Conservation (phyloP, 2,329 filamentous ascomycete species). For the Knufia petricola region DNA sequence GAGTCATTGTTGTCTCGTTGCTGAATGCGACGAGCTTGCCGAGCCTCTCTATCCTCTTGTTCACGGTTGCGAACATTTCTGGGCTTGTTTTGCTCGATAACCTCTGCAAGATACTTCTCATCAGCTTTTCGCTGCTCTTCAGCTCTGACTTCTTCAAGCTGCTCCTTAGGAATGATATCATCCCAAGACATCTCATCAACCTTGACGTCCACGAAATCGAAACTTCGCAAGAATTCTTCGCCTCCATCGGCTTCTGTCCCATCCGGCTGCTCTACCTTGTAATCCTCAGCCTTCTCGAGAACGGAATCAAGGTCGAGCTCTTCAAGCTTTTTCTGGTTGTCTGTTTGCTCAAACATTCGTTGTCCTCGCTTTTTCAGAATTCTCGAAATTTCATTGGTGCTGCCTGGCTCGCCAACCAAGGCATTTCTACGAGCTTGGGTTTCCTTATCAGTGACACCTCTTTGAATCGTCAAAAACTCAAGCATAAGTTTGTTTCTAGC, state of each 20-base stretch:
- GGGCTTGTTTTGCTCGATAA: constrained; percentile 77
- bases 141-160: constrained; percentile 78
- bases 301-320: constrained; percentile 97
- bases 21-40: constrained; percentile 56
- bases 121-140: constrained; percentile 79
- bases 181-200: constrained; percentile 92
- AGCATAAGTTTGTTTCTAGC: constrained; percentile 95
- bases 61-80: constrained; percentile 56
- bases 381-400: constrained; percentile 87
- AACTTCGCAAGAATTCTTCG: constrained; percentile 83
- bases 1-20: constrained; percentile 59
- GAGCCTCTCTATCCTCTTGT: constrained; percentile 47
- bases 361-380: constrained; percentile 97
- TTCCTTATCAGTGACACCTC: constrained; percentile 90
- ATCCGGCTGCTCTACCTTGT: constrained; percentile 90
- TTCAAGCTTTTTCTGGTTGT: constrained; percentile 92
- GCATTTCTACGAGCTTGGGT: constrained; percentile 57
- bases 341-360: constrained; percentile 96
- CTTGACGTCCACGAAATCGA: constrained; percentile 95
- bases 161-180: constrained; percentile 90
- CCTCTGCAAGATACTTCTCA: constrained; percentile 69
- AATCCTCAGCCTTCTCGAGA: constrained; percentile 90
- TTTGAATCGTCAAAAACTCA: constrained; percentile 94
- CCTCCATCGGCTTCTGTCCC: constrained; percentile 92
- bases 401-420: constrained; percentile 64